Evolutionary conservation across 306 rosid genomes (phyloP).

Genomic region (Luffa aegyptiaca): DNA sequence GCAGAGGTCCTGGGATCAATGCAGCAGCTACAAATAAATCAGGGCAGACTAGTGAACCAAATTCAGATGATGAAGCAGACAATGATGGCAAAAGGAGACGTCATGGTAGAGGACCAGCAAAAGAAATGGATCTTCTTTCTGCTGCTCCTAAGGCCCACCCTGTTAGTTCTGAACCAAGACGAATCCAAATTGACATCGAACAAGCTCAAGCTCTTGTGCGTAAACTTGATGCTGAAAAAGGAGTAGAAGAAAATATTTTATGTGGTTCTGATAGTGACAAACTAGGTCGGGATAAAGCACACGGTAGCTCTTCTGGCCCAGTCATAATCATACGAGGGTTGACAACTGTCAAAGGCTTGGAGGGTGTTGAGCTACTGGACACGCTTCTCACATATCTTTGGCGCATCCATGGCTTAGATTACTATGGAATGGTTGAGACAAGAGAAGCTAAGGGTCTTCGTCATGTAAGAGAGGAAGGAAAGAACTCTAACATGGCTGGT

Average conservation of each 20-base stretch:
- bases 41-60: constrained; percentile 69
- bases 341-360: constrained; percentile 89
- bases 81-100: constrained; percentile 56
- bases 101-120: constrained; percentile 59
- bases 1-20: constrained; percentile 72
- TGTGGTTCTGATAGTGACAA: constrained; percentile 56
- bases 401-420: constrained; percentile 92
- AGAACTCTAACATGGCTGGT: constrained; percentile 29
- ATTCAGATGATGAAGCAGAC: constrained; percentile 88
- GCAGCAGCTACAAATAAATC: constrained; percentile 53
- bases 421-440: constrained; percentile 88
- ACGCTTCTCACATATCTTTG: constrained; percentile 87
- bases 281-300: constrained; percentile 55
- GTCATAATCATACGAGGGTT: constrained; percentile 72
- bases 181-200: constrained; percentile 70
- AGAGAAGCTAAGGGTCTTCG: constrained; percentile 79
- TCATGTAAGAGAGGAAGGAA: constrained; percentile 74
- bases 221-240: constrained; percentile 84
- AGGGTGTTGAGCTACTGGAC: constrained; percentile 86
- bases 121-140: constrained; percentile 59
- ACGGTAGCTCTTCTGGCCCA: constrained; percentile 67
- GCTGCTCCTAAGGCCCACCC: constrained; percentile 84
- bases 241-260: constrained; percentile 70
- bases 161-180: constrained; percentile 67
- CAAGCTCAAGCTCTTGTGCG: constrained; percentile 77